phyloP scores from a whole-genome alignment of 139 green algal species.

The Chlamydomonas schloesseri region DNA sequence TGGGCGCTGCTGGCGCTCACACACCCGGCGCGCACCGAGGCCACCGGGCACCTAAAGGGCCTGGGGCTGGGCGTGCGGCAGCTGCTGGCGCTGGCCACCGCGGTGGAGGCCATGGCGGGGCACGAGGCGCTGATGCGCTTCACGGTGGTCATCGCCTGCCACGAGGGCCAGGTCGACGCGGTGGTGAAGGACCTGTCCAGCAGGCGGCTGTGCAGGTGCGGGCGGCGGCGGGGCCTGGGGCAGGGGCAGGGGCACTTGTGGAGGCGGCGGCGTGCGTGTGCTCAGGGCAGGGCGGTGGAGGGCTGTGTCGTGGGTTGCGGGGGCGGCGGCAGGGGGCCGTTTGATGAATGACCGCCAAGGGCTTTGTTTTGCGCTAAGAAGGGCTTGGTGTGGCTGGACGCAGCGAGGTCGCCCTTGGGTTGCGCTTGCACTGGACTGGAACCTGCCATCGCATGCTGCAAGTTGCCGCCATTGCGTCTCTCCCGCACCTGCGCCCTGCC shows the following conservation, averaged over 20 bases:
- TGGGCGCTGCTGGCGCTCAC: constrained; percentile 31
- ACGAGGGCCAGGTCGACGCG: constrained; percentile 38
- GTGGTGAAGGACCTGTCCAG: constrained; percentile 12
- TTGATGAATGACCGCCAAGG: no score
- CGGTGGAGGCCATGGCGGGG: constrained; percentile 26
- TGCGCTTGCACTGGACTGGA: no score
- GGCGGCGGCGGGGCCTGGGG: background rate
- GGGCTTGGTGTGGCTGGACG: no score
- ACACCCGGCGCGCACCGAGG: constrained; percentile 15
- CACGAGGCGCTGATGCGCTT: constrained; percentile 10
- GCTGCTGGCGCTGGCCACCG: constrained; percentile 30
- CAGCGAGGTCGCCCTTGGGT: no score
- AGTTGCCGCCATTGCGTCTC: no score
- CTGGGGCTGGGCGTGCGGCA: constrained; percentile 37
- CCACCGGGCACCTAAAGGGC: constrained; percentile 23
- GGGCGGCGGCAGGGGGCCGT: no score
- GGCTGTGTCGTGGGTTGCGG: no score
- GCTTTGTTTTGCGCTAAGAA: no score
- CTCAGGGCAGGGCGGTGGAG: background rate
- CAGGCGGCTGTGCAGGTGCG: constrained; percentile 33
- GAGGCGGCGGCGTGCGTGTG: background rate
- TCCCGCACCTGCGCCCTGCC: no score
- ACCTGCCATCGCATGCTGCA: no score
- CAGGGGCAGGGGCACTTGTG: background rate
- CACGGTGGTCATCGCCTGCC: constrained; percentile 20